Conservation (phyloP, 116 monocot species). For the Dioscorea cayenensis region DNA sequence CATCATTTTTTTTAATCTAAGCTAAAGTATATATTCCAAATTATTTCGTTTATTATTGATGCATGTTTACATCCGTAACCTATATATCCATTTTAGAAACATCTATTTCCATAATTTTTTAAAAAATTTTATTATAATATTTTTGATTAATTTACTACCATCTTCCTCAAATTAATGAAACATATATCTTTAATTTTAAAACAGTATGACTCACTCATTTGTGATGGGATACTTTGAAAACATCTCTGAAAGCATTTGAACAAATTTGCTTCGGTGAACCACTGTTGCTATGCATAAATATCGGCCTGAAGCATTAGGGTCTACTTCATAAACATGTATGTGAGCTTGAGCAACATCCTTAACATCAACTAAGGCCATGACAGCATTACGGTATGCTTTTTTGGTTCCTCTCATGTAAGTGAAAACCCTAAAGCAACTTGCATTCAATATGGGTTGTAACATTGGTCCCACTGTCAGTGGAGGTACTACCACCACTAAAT, state of each 20-base stretch:
- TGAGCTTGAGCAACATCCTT: conserved; percentile 70
- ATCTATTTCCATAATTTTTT: no score
- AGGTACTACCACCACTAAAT: conserved; percentile 60
- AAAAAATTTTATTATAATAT: no score
- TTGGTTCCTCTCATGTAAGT: conserved; percentile 73
- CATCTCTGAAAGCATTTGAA: conserved; percentile 49
- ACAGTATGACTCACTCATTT: conserved; percentile 23
- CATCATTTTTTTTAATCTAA: no score
- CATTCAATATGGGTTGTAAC: conserved; percentile 66
- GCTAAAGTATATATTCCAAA: no score
- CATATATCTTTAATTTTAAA: no score
- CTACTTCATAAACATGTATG: conserved; percentile 52
- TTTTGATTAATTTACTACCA: no score
- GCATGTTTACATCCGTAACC: neutral
- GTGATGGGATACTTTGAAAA: conserved; percentile 75
- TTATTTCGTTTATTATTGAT: no score
- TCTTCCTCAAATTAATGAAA: no score
- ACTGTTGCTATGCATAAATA: conserved; percentile 61
- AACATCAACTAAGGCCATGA: conserved; percentile 77
- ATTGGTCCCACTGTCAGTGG: conserved; percentile 84
- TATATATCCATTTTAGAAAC: no score
- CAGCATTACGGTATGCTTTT: conserved; percentile 66
- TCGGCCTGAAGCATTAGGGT: conserved; percentile 32
- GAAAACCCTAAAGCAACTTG: conserved; percentile 55
- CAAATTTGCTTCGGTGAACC: conserved; percentile 64